These are phyloP conservation scores for Lentinula lateritia DNA, from an alignment of 768 basidiomycete species.

Conservation along the genomic window DNA sequence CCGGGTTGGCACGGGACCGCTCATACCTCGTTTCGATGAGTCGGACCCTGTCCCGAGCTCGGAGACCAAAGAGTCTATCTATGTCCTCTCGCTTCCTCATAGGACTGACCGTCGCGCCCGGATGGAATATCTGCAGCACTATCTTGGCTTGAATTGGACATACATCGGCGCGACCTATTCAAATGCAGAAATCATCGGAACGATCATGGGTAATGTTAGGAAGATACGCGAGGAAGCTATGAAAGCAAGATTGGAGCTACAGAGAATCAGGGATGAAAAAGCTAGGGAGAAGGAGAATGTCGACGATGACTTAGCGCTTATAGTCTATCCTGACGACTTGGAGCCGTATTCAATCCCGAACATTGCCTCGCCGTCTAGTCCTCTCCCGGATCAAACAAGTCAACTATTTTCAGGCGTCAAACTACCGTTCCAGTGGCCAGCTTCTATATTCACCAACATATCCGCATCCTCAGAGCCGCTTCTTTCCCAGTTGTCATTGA, in stretches of 20 bases:
- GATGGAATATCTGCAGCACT: constrained; percentile 2
- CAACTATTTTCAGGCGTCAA: neutral
- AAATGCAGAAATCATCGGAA: neutral
- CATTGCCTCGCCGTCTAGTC: no score
- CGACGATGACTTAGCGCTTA: neutral
- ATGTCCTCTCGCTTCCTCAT: constrained; percentile 2
- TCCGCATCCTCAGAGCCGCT: neutral
- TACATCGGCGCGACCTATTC: neutral
- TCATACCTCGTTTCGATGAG: neutral
- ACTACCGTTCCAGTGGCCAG: constrained; percentile 6
- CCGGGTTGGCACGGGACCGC: neutral
- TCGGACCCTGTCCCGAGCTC: neutral
- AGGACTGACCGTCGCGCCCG: neutral
- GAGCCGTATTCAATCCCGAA: neutral
- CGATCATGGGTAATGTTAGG: neutral
- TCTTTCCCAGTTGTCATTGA: neutral
- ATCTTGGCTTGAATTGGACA: constrained; percentile 3
- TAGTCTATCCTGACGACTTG: neutral
- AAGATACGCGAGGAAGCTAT: neutral
- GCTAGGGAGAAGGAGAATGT: neutral
- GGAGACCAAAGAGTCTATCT: neutral
- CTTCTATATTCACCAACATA: neutral
- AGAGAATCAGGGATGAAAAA: neutral
- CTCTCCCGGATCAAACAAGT: neutral
- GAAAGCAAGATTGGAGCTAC: neutral